phyloP scores from a whole-genome alignment of 2,329 filamentous ascomycete genomes.

The Aspergillus uvarum region DNA sequence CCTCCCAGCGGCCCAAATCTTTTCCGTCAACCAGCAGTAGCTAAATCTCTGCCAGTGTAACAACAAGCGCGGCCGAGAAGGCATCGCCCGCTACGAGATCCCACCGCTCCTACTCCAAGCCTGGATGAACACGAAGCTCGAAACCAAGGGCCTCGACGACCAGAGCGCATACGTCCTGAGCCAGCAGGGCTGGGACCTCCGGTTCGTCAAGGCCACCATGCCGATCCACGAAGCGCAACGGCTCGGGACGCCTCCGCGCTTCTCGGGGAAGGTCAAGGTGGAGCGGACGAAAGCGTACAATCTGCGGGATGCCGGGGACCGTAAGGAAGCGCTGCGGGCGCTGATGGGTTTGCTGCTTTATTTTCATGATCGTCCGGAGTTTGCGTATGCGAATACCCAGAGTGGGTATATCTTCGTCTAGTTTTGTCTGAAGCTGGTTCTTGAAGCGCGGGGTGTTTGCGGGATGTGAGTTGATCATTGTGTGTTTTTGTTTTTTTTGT shows the following conservation, averaged over 20 bases:
- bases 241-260: background rate
- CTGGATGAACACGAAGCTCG: conserved; percentile 2
- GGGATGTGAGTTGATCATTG: too few species aligned
- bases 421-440: too few species aligned
- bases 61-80: background rate
- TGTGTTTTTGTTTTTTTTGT: too few species aligned
- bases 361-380: background rate
- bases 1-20: too few species aligned
- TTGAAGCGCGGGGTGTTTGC: too few species aligned
- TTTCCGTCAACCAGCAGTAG: too few species aligned
- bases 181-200: background rate
- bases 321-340: background rate
- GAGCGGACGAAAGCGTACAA: background rate
- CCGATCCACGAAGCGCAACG: background rate
- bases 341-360: background rate
- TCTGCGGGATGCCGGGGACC: background rate
- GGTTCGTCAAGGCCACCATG: conserved; percentile 1
- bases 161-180: conserved; percentile 3
- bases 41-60: conserved; percentile 3
- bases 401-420: background rate
- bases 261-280: background rate
- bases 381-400: background rate
- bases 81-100: conserved; percentile 7
- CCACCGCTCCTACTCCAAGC: background rate
- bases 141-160: background rate